Conservation (phyloP, 805 yeast species). For the Starmera quercuum region DNA sequence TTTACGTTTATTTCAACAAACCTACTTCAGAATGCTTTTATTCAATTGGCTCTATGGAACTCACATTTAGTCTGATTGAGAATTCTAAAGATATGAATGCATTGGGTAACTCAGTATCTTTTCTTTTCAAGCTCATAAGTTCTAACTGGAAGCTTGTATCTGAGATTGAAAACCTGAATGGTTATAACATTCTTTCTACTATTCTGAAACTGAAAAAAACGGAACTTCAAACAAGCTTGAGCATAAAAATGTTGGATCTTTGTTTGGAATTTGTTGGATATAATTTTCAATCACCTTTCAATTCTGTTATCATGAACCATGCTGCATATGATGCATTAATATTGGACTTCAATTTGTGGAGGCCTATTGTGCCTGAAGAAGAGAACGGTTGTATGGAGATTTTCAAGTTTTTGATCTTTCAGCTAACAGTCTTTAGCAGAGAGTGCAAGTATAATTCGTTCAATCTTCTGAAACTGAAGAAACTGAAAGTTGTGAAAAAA, state of each 20-base stretch:
- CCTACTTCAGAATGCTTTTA: conserved; percentile 15
- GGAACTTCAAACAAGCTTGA: conserved; percentile 19
- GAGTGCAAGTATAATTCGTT: conserved; percentile 42
- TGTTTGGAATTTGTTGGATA: conserved; percentile 51
- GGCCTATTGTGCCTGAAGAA: conserved; percentile 14
- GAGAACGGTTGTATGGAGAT: conserved; percentile 35
- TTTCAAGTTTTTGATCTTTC: conserved; percentile 46
- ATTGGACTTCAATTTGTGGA: conserved; percentile 59
- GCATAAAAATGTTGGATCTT: conserved; percentile 38
- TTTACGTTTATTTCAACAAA: conserved; percentile 2
- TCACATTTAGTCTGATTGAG: conserved; percentile 40
- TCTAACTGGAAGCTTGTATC: conserved; percentile 42
- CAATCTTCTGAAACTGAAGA: conserved; percentile 45
- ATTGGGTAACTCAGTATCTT: conserved; percentile 26
- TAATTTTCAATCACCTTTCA: conserved; percentile 38
- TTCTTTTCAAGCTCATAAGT: conserved; percentile 37
- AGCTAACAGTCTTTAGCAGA: conserved; percentile 46
- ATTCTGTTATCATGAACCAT: conserved; percentile 50
- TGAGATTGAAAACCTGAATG: conserved; percentile 54
- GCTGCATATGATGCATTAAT: conserved; percentile 50
- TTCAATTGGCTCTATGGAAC: conserved; percentile 43
- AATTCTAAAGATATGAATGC: conserved; percentile 25
- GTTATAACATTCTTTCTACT: conserved; percentile 51
- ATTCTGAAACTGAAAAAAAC: conserved; percentile 38
- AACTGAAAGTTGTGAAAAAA: conserved; percentile 38